A percentile compares a stretch with the other conserved stretches of the same genome.
phyloP scores from a whole-genome alignment of 2,329 filamentous ascomycete genomes.

The Ophiocordyceps camponoti-rufipedis region DNA sequence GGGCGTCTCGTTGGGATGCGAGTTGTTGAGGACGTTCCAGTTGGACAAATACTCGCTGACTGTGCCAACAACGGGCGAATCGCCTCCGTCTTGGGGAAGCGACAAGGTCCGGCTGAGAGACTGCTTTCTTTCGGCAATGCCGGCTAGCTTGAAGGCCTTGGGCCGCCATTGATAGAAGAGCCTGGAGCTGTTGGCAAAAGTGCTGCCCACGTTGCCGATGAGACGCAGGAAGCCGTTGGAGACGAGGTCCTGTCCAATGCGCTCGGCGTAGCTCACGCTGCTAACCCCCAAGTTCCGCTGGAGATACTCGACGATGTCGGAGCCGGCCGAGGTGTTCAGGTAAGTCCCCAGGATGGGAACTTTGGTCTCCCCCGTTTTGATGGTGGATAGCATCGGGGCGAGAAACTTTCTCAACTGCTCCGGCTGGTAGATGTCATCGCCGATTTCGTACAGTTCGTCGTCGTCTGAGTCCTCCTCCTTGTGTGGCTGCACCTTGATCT shows the following conservation, averaged over 20 bases:
- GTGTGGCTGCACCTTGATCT: constrained; percentile 71
- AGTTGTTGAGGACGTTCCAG: constrained; percentile 76
- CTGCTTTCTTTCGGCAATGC: constrained; percentile 75
- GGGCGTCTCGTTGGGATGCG: constrained; percentile 84
- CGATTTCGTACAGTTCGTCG: constrained; percentile 75
- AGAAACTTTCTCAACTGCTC: constrained; percentile 87
- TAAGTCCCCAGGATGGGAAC: constrained; percentile 92
- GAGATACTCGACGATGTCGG: constrained; percentile 90
- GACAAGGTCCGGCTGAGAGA: constrained; percentile 58
- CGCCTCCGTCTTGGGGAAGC: constrained; percentile 34
- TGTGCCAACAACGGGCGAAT: constrained; percentile 65
- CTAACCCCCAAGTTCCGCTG: constrained; percentile 73
- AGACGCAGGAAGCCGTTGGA: constrained; percentile 72
- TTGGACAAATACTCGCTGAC: constrained; percentile 79
- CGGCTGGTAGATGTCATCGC: constrained; percentile 67
- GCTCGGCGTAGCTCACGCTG: constrained; percentile 79
- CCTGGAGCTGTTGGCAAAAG: constrained; percentile 92
- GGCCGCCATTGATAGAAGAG: constrained; percentile 97
- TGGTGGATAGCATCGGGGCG: constrained; percentile 65
- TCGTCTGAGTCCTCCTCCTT: constrained; percentile 43
- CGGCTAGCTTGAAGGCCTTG: constrained; percentile 74
- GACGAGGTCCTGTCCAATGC: constrained; percentile 86
- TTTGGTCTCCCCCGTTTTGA: constrained; percentile 80
- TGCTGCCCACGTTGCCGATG: constrained; percentile 85
- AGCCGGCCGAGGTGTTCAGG: constrained; percentile 75